Evolutionary conservation across 2,329 filamentous ascomycete genomes (phyloP), one percentile per base, ranked within the genome.

Genomic region (Colletotrichum sp.): DNA sequence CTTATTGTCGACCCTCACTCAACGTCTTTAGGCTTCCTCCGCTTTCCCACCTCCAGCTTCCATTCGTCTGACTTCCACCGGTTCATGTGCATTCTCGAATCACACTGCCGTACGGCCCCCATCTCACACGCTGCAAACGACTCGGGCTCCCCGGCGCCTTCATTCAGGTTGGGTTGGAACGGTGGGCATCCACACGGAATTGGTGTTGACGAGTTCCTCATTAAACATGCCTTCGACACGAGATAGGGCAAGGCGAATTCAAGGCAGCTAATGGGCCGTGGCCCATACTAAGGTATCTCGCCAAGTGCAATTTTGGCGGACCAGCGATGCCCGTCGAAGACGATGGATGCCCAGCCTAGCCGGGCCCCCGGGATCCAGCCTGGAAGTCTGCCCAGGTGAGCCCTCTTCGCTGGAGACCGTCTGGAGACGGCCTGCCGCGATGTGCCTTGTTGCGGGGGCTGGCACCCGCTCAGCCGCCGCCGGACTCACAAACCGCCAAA

Each of bases 361-460:
- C 59, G 49, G 49, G 32, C 59, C 29, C 63, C 73, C 59, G 49
- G 73, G 70, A 73, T 76, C 70, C 64, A 63, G 70, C 74, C 70
- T 76, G 64, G 30, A 65, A 65, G 57, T 65, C 44, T 63, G 63
- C 69, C 73, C 69, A 59, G 57, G 39, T 64, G 57, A 68, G 63
- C 55, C 67, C 49, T 65, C 16, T 34, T 34, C 22, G 67, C 67
- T 65, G 61, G 72, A 39, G 63, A 32, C 27, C 16, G 13, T 19
- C 69, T 72, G 72, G 72, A 39, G 63, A 55, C 27, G 19, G 19
- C n/a, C 69, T 72, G 72, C 70, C 44, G 57, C 64, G 57, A 76
- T 65, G 44, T 76, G 74, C 74, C 70, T 62, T 52, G 70, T 65
- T 74, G 70, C 29, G 44, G 64, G 65, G 70, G 74, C 70, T 69